phyloP scores from a whole-genome alignment of 306 rosid genomes.

The Vigna hirtella region DNA sequence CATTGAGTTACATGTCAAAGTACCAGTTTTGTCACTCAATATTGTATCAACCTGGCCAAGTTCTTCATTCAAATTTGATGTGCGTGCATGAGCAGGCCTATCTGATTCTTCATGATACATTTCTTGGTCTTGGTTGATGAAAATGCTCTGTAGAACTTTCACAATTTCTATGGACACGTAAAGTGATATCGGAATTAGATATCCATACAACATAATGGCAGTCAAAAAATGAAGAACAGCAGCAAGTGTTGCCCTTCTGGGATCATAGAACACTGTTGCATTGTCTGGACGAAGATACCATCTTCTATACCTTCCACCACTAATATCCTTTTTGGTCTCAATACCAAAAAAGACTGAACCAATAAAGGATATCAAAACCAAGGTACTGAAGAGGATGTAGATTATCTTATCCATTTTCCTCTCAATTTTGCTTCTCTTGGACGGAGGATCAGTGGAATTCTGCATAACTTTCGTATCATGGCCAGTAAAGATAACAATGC shows the following conservation, averaged over 20 bases:
- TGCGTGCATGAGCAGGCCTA: slow-evolving; percentile 82
- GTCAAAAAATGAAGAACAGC: slow-evolving; percentile 79
- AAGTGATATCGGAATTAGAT: slow-evolving; percentile 85
- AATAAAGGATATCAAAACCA: slow-evolving; percentile 68
- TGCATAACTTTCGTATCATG: slow-evolving; percentile 93
- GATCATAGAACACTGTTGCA: slow-evolving; percentile 61
- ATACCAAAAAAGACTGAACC: slow-evolving; percentile 75
- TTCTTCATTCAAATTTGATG: slow-evolving; percentile 91
- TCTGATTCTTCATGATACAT: slow-evolving; percentile 82
- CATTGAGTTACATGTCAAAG: slow-evolving; percentile 94
- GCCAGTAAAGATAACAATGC: slow-evolving; percentile 83
- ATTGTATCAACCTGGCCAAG: slow-evolving; percentile 87
- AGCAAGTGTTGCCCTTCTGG: slow-evolving; percentile 64
- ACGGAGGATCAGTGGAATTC: slow-evolving; percentile 85
- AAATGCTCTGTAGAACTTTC: slow-evolving; percentile 84
- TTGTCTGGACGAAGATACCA: slow-evolving; percentile 86
- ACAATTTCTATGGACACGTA: slow-evolving; percentile 92
- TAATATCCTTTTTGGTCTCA: slow-evolving; percentile 61
- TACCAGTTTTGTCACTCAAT: slow-evolving; percentile 92
- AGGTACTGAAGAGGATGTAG: slow-evolving; percentile 77
- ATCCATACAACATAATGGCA: slow-evolving; percentile 91
- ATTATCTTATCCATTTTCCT: slow-evolving; percentile 87
- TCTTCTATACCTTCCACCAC: slow-evolving; percentile 54
- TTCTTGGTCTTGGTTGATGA: slow-evolving; percentile 83
- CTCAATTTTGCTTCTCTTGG: slow-evolving; percentile 93